A percentile compares a stretch with the other conserved stretches of the same genome.
Conservation (phyloP, 2,329 filamentous ascomycete genomes). For the Ophiostoma populinum region DNA sequence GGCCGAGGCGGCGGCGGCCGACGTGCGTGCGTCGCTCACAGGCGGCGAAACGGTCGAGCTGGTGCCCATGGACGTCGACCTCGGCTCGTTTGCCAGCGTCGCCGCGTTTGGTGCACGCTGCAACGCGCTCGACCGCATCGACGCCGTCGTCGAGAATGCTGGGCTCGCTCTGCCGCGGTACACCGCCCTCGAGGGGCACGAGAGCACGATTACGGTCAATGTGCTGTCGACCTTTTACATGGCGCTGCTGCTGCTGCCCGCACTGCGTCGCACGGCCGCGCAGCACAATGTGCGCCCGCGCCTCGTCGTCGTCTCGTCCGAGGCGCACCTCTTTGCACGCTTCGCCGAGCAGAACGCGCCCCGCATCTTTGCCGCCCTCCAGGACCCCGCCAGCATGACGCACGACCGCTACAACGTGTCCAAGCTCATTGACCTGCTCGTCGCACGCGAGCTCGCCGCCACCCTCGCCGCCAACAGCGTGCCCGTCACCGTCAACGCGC, state of each 20-base stretch:
- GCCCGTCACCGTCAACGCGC: slow-evolving; percentile 21
- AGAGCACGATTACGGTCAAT: slow-evolving; percentile 27
- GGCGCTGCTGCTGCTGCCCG: slow-evolving; percentile 24
- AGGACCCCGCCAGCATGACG: slow-evolving; percentile 13
- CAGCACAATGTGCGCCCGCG: slow-evolving; percentile 19
- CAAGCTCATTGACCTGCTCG: slow-evolving; percentile 19
- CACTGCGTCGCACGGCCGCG: slow-evolving; percentile 20
- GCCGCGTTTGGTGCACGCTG: slow-evolving; percentile 21
- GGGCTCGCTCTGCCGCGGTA: slow-evolving; percentile 13
- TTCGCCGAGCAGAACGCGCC: slow-evolving; percentile 18
- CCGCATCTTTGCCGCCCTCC: slow-evolving; percentile 19
- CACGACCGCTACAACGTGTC: slow-evolving; percentile 20
- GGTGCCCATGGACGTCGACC: slow-evolving; percentile 33
- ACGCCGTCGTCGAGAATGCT: slow-evolving; percentile 26
- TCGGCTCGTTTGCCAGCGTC: slow-evolving; percentile 28
- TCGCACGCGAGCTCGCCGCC: slow-evolving; percentile 19
- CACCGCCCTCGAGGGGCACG: slow-evolving; percentile 18
- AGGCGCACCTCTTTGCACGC: slow-evolving; percentile 18
- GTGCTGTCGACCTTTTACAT: slow-evolving; percentile 29
- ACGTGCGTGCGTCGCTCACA: slow-evolving; percentile 18
- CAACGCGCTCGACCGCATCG: slow-evolving; percentile 21
- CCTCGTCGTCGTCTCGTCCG: slow-evolving; percentile 23
- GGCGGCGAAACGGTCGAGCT: slow-evolving; percentile 12
- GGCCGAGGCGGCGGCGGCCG: slow-evolving; percentile 21
- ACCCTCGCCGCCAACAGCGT: slow-evolving; percentile 15